Conservation (phyloP, 139 green algal genomes). For the Chlorella ohadii region DNA sequence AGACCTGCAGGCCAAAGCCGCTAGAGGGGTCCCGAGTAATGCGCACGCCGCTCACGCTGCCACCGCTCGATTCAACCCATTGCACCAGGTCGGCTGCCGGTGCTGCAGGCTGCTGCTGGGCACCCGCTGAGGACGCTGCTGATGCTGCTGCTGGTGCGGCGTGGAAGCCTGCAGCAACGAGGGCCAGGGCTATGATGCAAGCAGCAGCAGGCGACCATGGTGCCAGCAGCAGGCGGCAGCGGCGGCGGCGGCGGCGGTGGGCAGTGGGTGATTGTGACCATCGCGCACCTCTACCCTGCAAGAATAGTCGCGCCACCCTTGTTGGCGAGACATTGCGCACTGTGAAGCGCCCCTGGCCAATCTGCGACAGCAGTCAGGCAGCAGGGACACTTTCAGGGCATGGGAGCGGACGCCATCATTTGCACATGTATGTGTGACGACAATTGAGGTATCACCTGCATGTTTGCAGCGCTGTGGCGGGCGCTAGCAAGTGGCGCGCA, state of each 20-base stretch:
- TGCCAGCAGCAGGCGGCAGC: background rate
- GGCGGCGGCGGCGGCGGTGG: background rate
- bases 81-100: constrained; percentile 5
- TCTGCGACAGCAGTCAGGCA: background rate
- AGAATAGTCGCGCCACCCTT: constrained; percentile 1
- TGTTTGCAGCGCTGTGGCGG: too few species aligned
- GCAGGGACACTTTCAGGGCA: background rate
- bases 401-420: too few species aligned
- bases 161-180: background rate
- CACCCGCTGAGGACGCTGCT: background rate
- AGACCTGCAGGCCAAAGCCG: constrained; percentile 12
- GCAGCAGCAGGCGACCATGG: too few species aligned
- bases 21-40: background rate
- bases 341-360: background rate
- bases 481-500: too few species aligned
- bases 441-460: too few species aligned
- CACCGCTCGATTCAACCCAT: constrained; percentile 23
- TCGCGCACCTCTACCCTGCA: background rate
- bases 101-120: background rate
- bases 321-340: constrained; percentile 23
- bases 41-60: background rate
- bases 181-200: background rate
- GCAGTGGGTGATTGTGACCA: background rate
- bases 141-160: background rate
- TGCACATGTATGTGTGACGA: too few species aligned